These are phyloP conservation scores for Microthlaspi erraticum DNA, from an alignment of 345 rosid genomes.

Conservation along the genomic window DNA sequence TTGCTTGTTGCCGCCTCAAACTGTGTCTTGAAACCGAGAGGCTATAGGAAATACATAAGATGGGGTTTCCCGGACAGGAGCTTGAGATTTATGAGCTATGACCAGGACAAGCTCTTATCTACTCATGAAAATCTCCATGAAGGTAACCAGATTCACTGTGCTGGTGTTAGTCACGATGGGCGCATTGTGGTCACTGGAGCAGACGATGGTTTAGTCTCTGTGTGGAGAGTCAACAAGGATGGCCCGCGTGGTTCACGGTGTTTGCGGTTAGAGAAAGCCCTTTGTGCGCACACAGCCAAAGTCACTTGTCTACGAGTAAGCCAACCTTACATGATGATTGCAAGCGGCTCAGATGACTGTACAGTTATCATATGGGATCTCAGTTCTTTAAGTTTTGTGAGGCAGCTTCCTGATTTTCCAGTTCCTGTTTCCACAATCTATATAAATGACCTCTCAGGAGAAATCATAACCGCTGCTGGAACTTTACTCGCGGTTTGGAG, in stretches of 20 bases:
- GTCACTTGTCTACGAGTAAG: conserved; percentile 85
- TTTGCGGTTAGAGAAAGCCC: conserved; percentile 68
- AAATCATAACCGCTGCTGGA: conserved; percentile 89
- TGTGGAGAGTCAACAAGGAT: conserved; percentile 75
- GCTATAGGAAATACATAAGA: conserved; percentile 70
- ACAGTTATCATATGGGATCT: conserved; percentile 93
- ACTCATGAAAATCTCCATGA: conserved; percentile 96
- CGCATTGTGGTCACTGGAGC: conserved; percentile 82
- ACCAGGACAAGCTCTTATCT: conserved; percentile 84
- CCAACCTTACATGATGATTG: conserved; percentile 94
- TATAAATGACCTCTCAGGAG: conserved; percentile 86
- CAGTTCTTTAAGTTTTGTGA: conserved; percentile 69
- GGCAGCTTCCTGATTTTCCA: conserved; percentile 81
- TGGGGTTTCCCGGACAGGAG: conserved; percentile 97
- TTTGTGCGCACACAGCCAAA: conserved; percentile 74
- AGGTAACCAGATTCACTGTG: conserved; percentile 85
- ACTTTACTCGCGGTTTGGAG: conserved; percentile 89
- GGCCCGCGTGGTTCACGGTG: conserved; percentile 58
- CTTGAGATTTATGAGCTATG: conserved; percentile 90
- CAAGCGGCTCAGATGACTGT: conserved; percentile 91
- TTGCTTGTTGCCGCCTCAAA: conserved; percentile 69
- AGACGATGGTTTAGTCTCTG: conserved; percentile 78
- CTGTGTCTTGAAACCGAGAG: conserved; percentile 79
- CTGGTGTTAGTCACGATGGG: conserved; percentile 84
- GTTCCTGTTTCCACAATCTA: conserved; percentile 77